Conservation (phyloP, 257 asterid species). For the Penstemon barbatus region DNA sequence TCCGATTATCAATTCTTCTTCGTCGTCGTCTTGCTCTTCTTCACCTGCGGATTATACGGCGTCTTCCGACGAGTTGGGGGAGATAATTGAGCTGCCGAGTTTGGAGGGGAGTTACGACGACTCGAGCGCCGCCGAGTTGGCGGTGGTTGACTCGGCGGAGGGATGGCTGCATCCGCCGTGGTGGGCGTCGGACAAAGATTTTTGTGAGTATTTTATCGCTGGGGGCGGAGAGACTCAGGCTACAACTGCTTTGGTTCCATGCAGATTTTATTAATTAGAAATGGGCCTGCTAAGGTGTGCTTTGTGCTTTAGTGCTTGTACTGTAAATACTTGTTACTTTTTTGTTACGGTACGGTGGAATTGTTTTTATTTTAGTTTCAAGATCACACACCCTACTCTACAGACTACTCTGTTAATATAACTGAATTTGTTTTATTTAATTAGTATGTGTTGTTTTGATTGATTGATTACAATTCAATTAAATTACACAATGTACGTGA, state of each 20-base stretch:
- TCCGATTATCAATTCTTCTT: background rate
- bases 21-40: constrained; percentile 12
- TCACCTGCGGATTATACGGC: constrained; percentile 18
- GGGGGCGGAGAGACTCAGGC: constrained; percentile 31
- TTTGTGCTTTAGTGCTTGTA: constrained; percentile 38
- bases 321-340: constrained; percentile 24
- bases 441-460: background rate
- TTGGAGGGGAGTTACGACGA: constrained; percentile 57
- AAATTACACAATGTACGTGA: too few species aligned
- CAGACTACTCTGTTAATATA: background rate
- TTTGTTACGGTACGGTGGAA: background rate
- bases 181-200: constrained; percentile 50
- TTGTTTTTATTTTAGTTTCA: background rate
- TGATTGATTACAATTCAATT: too few species aligned
- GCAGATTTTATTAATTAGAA: constrained; percentile 33
- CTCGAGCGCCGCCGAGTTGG: constrained; percentile 34
- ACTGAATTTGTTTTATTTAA: background rate
- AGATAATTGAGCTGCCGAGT: constrained; percentile 79
- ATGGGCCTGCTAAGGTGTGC: constrained; percentile 42
- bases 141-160: constrained; percentile 56
- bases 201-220: constrained; percentile 42
- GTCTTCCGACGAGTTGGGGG: constrained; percentile 58
- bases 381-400: too few species aligned
- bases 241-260: constrained; percentile 23
- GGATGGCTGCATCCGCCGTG: constrained; percentile 61